Evolutionary conservation across 768 basidiomycete species (phyloP).

Genomic region (Leccinum barrowsii): DNA sequence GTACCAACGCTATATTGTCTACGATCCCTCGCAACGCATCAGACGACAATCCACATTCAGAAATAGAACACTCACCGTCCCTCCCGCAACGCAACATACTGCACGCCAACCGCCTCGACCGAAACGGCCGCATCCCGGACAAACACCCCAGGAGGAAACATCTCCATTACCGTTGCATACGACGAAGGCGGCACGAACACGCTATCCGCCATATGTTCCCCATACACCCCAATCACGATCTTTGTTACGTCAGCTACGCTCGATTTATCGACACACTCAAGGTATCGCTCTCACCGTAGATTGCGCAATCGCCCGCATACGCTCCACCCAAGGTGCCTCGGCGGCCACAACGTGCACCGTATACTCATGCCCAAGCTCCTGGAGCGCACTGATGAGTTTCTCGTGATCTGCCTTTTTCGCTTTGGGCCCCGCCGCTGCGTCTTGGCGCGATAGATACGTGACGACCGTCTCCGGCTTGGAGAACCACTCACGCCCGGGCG

Average conservation of each 20-base stretch:
- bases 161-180: slow-evolving; percentile 67
- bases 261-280: background rate
- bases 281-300: slow-evolving; percentile 49
- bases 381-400: slow-evolving; percentile 55
- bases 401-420: slow-evolving; percentile 55
- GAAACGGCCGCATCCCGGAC: slow-evolving; percentile 59
- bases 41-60: background rate
- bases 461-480: slow-evolving; percentile 43
- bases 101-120: slow-evolving; percentile 48
- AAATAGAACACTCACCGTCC: slow-evolving; percentile 25
- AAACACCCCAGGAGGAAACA: slow-evolving; percentile 69
- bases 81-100: slow-evolving; percentile 59
- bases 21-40: background rate
- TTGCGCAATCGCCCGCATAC: slow-evolving; percentile 60
- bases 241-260: slow-evolving; percentile 21
- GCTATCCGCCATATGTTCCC: slow-evolving; percentile 61
- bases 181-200: slow-evolving; percentile 64
- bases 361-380: slow-evolving; percentile 49
- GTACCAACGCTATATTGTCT: slow-evolving; percentile 36
- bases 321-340: slow-evolving; percentile 53
- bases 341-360: slow-evolving; percentile 55
- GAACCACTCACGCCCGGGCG: slow-evolving; percentile 12
- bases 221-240: slow-evolving; percentile 61
- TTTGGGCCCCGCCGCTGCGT: slow-evolving; percentile 45
- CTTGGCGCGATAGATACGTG: slow-evolving; percentile 67